A percentile compares a stretch with the other conserved stretches of the same genome.
These are phyloP conservation scores for Magnusiomyces magnusii DNA, from an alignment of 1,139 yeast species.

Conservation along the genomic window DNA sequence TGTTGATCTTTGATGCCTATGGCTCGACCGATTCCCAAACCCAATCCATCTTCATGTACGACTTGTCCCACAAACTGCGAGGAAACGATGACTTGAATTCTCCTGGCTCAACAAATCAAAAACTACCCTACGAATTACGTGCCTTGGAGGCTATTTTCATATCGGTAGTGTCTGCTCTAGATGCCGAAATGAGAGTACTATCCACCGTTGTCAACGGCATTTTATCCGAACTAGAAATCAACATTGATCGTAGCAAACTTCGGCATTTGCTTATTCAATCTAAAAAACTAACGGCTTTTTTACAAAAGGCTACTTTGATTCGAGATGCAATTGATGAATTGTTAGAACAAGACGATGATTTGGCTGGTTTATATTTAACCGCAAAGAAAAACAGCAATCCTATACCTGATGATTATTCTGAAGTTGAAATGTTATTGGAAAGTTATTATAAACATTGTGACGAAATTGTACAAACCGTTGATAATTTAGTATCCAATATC, in stretches of 20 bases:
- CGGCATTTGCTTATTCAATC: constrained; percentile 74
- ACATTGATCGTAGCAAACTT: constrained; percentile 75
- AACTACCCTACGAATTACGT: constrained; percentile 63
- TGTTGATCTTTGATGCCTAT: constrained; percentile 74
- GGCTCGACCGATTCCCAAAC: constrained; percentile 51
- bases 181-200: constrained; percentile 76
- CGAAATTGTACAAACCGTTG: constrained; percentile 92
- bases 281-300: constrained; percentile 70
- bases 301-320: constrained; percentile 76
- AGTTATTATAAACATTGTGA: constrained; percentile 94
- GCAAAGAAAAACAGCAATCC: background rate
- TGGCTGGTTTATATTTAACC: constrained; percentile 76
- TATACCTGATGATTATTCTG: background rate
- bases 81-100: constrained; percentile 32
- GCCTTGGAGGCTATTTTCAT: constrained; percentile 86
- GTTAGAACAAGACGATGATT: constrained; percentile 85
- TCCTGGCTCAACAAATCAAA: background rate
- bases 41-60: constrained; percentile 78
- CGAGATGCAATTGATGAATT: constrained; percentile 82
- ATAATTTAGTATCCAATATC: constrained; percentile 74
- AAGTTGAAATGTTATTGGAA: constrained; percentile 72
- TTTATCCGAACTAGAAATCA: constrained; percentile 72
- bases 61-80: constrained; percentile 67
- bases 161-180: constrained; percentile 73
- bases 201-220: constrained; percentile 67